Percentiles rank a stretch among this genome's conserved stretches.
phyloP scores from a whole-genome alignment of 371 early-diverging fungal genomes.

The Dichotomocladium elegans region DNA sequence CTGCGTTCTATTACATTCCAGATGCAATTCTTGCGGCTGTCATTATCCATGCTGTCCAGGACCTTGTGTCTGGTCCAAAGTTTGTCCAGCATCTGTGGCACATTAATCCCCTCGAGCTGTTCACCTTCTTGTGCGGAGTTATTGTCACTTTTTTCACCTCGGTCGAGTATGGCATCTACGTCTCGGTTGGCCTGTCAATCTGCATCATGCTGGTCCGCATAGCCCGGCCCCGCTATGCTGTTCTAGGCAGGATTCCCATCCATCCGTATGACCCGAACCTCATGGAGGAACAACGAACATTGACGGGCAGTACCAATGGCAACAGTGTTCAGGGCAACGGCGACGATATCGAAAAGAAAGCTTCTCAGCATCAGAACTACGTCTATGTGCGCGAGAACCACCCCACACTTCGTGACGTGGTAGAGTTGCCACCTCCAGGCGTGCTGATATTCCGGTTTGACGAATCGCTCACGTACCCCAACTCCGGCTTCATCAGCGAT shows the following conservation, averaged over 20 bases:
- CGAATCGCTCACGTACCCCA: constrained; percentile 67
- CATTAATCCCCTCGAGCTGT: constrained; percentile 48
- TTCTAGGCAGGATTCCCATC: constrained; percentile 36
- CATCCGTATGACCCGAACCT: not conserved
- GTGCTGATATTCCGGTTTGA: constrained; percentile 55
- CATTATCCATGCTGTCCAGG: constrained; percentile 70
- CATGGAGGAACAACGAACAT: not conserved
- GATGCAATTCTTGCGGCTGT: constrained; percentile 75
- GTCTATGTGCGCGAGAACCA: constrained; percentile 42
- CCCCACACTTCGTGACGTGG: constrained; percentile 24
- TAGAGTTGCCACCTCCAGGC: constrained; percentile 48
- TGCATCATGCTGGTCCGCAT: constrained; percentile 63
- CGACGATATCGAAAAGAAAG: not conserved
- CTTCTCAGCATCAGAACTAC: constrained; percentile 16
- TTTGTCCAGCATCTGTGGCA: constrained; percentile 27
- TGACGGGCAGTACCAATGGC: constrained; percentile 6
- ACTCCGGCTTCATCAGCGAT: constrained; percentile 49
- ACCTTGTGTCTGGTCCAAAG: constrained; percentile 45
- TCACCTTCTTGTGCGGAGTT: constrained; percentile 46
- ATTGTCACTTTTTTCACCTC: constrained; percentile 60
- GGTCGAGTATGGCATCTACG: constrained; percentile 68
- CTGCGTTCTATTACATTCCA: constrained; percentile 84
- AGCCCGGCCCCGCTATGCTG: constrained; percentile 60
- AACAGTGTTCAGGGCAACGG: too few species aligned
- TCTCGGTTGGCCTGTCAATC: constrained; percentile 59